phyloP scores from a whole-genome alignment of 306 rosid species.

The Spatholobus suberectus region DNA sequence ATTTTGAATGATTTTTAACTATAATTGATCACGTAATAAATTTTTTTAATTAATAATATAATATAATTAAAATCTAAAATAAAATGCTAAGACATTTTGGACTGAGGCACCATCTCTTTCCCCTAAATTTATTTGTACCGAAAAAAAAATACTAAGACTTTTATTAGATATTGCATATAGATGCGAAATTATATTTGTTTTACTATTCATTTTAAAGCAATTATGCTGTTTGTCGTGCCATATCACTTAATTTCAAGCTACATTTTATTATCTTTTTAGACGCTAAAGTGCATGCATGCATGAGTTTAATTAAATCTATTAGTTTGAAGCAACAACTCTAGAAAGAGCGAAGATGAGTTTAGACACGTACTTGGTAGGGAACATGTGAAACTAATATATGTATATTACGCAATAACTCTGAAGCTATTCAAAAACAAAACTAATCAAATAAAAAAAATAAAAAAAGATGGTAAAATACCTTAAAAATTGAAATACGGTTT shows the following conservation, averaged over 20 bases:
- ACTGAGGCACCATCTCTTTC: no score
- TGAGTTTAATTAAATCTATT: neutral
- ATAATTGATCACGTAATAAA: no score
- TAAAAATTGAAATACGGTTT: conserved; percentile 49
- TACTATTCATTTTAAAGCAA: neutral
- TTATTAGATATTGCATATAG: neutral
- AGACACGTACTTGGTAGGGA: neutral
- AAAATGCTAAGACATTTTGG: neutral
- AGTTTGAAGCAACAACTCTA: neutral
- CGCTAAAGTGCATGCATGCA: neutral
- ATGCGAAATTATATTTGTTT: neutral
- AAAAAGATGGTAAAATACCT: neutral
- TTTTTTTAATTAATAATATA: neutral
- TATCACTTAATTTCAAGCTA: neutral
- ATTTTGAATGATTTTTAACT: neutral
- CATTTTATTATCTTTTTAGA: neutral
- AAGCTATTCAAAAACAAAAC: neutral
- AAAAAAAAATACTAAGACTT: neutral
- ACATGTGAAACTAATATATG: neutral
- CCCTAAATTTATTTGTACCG: no score
- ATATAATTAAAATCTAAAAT: neutral
- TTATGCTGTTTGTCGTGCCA: neutral
- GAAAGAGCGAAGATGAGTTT: neutral
- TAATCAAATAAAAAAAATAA: neutral
- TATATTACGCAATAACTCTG: neutral